phyloP scores from a whole-genome alignment of 768 basidiomycete species.

The button mushroom (Agaricus bisporus) region DNA sequence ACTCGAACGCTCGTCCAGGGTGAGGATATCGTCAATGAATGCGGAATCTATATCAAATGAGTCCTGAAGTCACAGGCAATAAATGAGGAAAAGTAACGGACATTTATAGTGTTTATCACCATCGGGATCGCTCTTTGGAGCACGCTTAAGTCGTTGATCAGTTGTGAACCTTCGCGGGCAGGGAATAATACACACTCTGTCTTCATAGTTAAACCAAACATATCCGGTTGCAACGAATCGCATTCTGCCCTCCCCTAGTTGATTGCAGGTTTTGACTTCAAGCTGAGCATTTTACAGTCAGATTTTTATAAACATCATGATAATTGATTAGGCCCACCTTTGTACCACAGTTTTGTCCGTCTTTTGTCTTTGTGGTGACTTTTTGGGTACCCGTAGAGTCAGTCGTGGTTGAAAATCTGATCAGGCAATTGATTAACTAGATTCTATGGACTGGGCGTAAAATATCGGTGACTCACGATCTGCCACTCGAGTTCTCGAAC shows the following conservation, averaged over 20 bases:
- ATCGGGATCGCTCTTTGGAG: conserved; percentile 3
- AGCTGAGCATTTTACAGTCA: not conserved
- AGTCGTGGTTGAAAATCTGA: conserved; percentile 1
- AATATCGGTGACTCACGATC: not conserved
- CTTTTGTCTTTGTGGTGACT: not conserved
- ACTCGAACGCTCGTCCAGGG: conserved; percentile 4
- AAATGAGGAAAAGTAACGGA: not conserved
- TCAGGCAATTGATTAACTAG: not conserved
- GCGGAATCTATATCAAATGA: conserved; percentile 1
- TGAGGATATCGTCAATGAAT: conserved; percentile 8
- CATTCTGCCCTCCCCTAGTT: conserved; percentile 5
- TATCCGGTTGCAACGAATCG: conserved; percentile 11
- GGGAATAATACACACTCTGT: not conserved
- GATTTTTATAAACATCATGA: not conserved
- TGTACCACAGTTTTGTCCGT: not conserved
- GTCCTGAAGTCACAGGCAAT: not conserved
- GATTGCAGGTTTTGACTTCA: conserved; percentile 7
- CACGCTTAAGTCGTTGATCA: not conserved
- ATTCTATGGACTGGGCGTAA: not conserved
- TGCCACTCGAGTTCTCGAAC: not conserved
- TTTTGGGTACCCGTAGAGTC: not conserved
- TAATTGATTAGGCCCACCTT: not conserved
- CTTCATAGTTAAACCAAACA: conserved; percentile 15
- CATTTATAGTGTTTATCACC: conserved; percentile 10
- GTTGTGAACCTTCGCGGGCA: not conserved